These are phyloP conservation scores for Naganishia friedmannii DNA, from an alignment of 768 basidiomycete species.

Conservation along the genomic window DNA sequence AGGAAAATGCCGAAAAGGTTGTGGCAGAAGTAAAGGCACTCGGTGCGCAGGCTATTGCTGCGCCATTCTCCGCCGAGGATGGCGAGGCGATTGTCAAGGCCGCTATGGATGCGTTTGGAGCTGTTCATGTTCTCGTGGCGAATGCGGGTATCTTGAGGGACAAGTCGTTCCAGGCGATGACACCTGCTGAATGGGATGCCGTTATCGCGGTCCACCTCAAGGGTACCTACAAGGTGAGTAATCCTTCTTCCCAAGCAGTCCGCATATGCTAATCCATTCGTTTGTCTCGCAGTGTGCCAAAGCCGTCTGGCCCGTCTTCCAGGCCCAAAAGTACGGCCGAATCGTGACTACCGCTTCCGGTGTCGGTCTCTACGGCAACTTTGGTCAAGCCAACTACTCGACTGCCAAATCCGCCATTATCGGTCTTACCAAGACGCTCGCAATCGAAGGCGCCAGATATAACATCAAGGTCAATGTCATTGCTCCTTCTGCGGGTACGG, in stretches of 20 bases:
- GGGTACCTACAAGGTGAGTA: conserved; percentile 77
- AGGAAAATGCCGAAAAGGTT: conserved; percentile 75
- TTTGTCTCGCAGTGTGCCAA: conserved; percentile 66
- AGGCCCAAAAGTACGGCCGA: conserved; percentile 91
- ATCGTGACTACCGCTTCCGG: conserved; percentile 91
- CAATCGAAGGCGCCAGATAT: conserved; percentile 86
- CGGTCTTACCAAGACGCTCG: conserved; percentile 82
- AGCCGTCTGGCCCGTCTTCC: conserved; percentile 94
- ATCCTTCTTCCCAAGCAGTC: neutral
- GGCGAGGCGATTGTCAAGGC: conserved; percentile 83
- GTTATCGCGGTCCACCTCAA: conserved; percentile 84
- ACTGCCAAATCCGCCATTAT: conserved; percentile 90
- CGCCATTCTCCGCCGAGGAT: conserved; percentile 83
- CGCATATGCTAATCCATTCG: neutral
- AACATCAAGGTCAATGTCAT: conserved; percentile 84
- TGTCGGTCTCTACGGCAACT: conserved; percentile 91
- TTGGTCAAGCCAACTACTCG: conserved; percentile 92
- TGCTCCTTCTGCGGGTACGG: conserved; percentile 82
- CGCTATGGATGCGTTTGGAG: conserved; percentile 80
- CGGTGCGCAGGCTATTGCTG: conserved; percentile 82
- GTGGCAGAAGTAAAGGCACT: conserved; percentile 80
- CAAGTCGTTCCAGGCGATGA: conserved; percentile 85
- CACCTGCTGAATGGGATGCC: conserved; percentile 88
- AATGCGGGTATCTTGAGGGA: conserved; percentile 94
- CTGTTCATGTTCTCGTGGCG: conserved; percentile 79